A percentile compares a stretch with the other conserved stretches of the same genome.
Conservation (phyloP, 2,329 filamentous ascomycete species). For the Tolypocladium nubicola region DNA sequence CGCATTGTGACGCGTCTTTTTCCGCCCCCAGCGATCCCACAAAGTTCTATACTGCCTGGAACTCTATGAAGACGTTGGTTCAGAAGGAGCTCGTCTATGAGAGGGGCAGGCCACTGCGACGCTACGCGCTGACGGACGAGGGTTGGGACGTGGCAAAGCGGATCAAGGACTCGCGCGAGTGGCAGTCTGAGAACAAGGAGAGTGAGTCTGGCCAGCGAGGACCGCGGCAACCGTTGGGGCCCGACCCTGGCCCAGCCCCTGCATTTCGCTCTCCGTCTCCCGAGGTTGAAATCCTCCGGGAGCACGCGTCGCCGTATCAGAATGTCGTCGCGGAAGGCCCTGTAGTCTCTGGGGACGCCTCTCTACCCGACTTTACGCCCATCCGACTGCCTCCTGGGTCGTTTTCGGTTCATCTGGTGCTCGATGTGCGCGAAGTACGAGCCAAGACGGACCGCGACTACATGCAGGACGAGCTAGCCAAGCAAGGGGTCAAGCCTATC, state of each 20-base stretch:
- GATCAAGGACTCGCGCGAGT: slow-evolving; percentile 44
- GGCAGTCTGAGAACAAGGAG: slow-evolving; percentile 14
- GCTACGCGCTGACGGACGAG: slow-evolving; percentile 64
- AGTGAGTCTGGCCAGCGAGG: neutral
- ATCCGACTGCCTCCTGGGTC: slow-evolving; percentile 52
- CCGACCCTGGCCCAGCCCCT: neutral
- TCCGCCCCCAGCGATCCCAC: slow-evolving; percentile 54
- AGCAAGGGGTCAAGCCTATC: slow-evolving; percentile 53
- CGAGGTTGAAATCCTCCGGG: neutral
- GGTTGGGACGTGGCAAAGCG: slow-evolving; percentile 64
- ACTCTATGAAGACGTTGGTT: slow-evolving; percentile 66
- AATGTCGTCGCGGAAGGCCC: slow-evolving; percentile 30
- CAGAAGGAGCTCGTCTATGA: slow-evolving; percentile 66
- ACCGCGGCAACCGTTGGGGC: neutral
- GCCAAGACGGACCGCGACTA: slow-evolving; percentile 66
- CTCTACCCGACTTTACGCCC: slow-evolving; percentile 41
- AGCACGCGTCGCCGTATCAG: slow-evolving; percentile 16
- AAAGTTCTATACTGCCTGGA: slow-evolving; percentile 72
- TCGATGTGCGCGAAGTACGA: slow-evolving; percentile 67
- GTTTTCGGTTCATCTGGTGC: slow-evolving; percentile 61
- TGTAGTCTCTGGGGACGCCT: slow-evolving; percentile 14
- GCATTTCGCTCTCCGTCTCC: neutral
- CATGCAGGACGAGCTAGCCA: slow-evolving; percentile 59
- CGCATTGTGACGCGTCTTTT: slow-evolving; percentile 64
- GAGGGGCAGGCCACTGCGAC: slow-evolving; percentile 54